These are phyloP conservation scores for Kwoniella bestiolae DNA, from an alignment of 768 basidiomycete genomes.

Conservation along the genomic window DNA sequence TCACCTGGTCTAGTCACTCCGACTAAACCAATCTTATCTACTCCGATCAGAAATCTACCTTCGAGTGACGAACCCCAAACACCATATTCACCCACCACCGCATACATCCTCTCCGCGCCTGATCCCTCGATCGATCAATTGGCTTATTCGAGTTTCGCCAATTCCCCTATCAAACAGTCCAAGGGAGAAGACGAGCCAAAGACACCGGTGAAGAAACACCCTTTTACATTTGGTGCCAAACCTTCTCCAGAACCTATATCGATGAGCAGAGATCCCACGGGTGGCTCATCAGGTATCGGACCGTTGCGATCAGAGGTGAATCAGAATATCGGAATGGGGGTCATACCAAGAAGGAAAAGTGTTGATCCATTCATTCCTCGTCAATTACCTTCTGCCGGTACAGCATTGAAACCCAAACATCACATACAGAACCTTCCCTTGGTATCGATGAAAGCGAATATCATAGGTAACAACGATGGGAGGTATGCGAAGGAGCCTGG, in stretches of 20 bases:
- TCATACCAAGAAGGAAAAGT: not conserved
- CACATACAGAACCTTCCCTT: conserved; percentile 1
- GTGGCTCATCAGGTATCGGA: not conserved
- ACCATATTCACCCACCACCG: conserved; percentile 38
- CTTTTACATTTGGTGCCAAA: conserved; percentile 23
- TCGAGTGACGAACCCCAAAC: conserved; percentile 9
- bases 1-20: conserved; percentile 1
- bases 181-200: not conserved
- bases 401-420: not conserved
- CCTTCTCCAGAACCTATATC: conserved; percentile 8
- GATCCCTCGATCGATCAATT: conserved; percentile 12
- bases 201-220: conserved; percentile 17
- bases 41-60: conserved; percentile 2
- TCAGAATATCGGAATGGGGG: not conserved
- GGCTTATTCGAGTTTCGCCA: conserved; percentile 6
- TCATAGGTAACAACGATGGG: not conserved
- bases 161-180: not conserved
- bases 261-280: not conserved
- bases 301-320: not conserved
- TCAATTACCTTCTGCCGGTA: conserved; percentile 8
- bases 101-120: conserved; percentile 35
- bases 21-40: conserved; percentile 2
- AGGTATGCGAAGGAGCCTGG: not conserved
- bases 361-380: conserved; percentile 6
- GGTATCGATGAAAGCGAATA: not conserved